Evolutionary conservation across 2,329 filamentous ascomycete species (phyloP), one percentile per base, ranked within the genome.

Genomic region (Sarocladiaceae sp.): DNA sequence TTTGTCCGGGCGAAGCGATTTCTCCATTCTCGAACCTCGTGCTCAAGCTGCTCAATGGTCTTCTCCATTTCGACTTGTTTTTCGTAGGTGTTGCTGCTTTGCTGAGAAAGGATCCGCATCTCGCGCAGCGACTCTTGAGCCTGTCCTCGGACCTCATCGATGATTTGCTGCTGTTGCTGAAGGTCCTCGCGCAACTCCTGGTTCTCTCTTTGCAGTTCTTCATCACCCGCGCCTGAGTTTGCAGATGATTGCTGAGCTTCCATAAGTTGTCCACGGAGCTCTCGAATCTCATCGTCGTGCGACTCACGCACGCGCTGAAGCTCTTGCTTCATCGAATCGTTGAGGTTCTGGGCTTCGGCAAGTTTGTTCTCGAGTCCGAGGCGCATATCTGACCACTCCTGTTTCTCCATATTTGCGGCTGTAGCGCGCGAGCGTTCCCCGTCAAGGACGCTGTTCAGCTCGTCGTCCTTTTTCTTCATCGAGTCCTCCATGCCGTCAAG

Each of bases 11-110:
- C 87, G 64, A 97, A 97, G 42, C 92, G 87, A 60, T 86, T 84
- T 64, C 91, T 90, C 94, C 94, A 99, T 49, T 92, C 86, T 52
- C 87, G 87, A 44, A 96, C 83, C 64, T 97, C 91, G 20, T 82
- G 76, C 68, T 97, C 90, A 5, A 99, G 78, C 52, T 80, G 76
- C 53, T 88, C 79, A 28, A 97, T 85, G 42, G 87, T 87, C 57
- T 79, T 80, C 52, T 88, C 83, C 57, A 97, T 77, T 59, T 85
- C 83, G 50, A 90, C 84, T 67, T 97, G 92, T 58, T 86, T 87
- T 59, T 96, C 90, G 66, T 89, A 87, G 6, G 87, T 85, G 11
- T 85, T 79, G 57, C 84, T 84, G 61, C 88, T 94, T 59, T 91
- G 86, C 58, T 90, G 80, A 4, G 92, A 95, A 44, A 97, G 78